Base-by-base conservation (phyloP, 2,329 filamentous ascomycete genomes). In the Aspergillus fischeri region DNA sequence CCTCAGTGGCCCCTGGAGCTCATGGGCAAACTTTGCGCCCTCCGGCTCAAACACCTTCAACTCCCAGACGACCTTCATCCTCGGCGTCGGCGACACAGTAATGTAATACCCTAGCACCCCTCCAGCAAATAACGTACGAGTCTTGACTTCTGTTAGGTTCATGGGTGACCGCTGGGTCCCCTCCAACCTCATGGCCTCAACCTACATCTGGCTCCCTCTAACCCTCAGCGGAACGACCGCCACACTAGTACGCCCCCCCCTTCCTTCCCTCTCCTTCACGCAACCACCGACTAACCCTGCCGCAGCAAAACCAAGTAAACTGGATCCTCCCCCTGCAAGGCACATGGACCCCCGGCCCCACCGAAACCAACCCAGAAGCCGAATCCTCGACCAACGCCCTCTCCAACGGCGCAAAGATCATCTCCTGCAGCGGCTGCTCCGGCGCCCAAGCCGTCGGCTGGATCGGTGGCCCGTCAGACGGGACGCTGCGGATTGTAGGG, bases 121-220 rank as follows among this genome's bases (percentile, higher is more conserved):
- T 5, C 14, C 2, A 9, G 3, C 3, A 17, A n/a, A 10, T 2
- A 28, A 1, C 24, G 10, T 14, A 25, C 7, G 3, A n/a, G 2
- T 11, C 21, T 49, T 49, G 38, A 60, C 42, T 2, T 2, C 11
- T 4, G 3, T 11, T 24, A 62, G 60, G 60, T 89, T 88, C 71
- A 81, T 88, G 72, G 86, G 87, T 21, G 86, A 90, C 70, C 81
- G 87, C 24, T 89, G 87, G 86, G 71, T 83, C 0, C 80, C 77
- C 4, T 68, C 70, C n/a, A 85, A 88, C 60, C 77, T 90, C 0
- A 81, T 80, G 70, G 74, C 80, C 0, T 83, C 80, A 52, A 86
- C 84, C 0, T 88, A 88, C 63, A 73, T 88, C 44, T 89, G 86
- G 86, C 77, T 88, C 0, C 86, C 86, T 0, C 70, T 88, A 0